Percentiles rank a stretch among this genome's conserved stretches.
phyloP scores from a whole-genome alignment of 345 rosid species.

The Tarenaya hassleriana region DNA sequence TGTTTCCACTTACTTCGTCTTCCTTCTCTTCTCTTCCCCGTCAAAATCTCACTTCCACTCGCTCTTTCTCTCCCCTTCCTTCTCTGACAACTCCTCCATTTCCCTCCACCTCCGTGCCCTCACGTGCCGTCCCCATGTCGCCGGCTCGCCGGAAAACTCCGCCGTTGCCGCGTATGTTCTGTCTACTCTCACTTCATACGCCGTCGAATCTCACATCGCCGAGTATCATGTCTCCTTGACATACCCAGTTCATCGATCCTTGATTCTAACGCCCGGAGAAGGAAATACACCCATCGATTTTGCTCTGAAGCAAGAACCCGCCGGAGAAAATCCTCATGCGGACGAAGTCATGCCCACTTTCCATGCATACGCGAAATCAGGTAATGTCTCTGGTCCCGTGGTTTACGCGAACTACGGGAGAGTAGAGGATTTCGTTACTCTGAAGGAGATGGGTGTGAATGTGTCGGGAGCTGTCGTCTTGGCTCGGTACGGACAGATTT shows the following conservation, averaged over 20 bases:
- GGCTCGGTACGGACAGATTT: slow-evolving; percentile 63
- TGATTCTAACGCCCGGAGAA: slow-evolving; percentile 32
- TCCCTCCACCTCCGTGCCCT: slow-evolving; percentile 58
- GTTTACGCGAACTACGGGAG: slow-evolving; percentile 72
- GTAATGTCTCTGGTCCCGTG: slow-evolving; percentile 46
- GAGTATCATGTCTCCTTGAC: slow-evolving; percentile 60
- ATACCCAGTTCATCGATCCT: slow-evolving; percentile 60
- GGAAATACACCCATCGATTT: slow-evolving; percentile 33
- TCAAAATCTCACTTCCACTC: slow-evolving; percentile 49
- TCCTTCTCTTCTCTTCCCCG: slow-evolving; percentile 28
- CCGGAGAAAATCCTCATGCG: slow-evolving; percentile 59
- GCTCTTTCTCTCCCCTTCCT: slow-evolving; percentile 46
- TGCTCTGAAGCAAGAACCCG: slow-evolving; percentile 40
- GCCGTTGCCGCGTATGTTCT: slow-evolving; percentile 58
- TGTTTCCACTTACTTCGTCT: slow-evolving; percentile 28
- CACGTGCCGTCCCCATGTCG: slow-evolving; percentile 74
- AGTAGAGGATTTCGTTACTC: slow-evolving; percentile 44
- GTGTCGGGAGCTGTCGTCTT: slow-evolving; percentile 43
- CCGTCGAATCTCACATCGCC: slow-evolving; percentile 32
- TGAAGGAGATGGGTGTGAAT: slow-evolving; percentile 44
- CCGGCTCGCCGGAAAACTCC: slow-evolving; percentile 73
- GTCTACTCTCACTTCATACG: slow-evolving; percentile 41
- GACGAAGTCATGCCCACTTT: slow-evolving; percentile 63
- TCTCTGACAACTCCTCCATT: slow-evolving; percentile 56
- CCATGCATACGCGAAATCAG: slow-evolving; percentile 79